Evolutionary conservation across 768 basidiomycete genomes (phyloP), one percentile per base, ranked within the genome.

Genomic region (Rhodosporidiobolus odoratus): DNA sequence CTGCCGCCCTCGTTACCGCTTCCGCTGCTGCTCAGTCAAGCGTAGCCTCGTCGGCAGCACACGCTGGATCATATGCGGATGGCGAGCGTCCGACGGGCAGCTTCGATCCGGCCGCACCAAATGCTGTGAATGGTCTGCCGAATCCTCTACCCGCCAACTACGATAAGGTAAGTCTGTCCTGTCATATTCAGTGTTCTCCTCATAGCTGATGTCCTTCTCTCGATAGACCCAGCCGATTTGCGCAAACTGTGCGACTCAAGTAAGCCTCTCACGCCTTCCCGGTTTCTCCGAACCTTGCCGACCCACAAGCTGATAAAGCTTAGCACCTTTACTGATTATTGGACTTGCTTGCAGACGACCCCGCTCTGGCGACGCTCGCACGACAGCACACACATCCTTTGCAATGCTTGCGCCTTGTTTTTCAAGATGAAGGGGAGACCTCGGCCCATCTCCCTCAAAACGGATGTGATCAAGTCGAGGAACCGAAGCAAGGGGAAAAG

Each of bases 351-450:
- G 21, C 69, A 77, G 75, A 77, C 77, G 10, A 77, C 77, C 9
- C 75, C 77, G 3, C 74, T 77, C 12, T 77, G 77, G 77, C 69
- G 77, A 15, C 71, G 77, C 30, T 75, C 73, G 37, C 72, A 75
- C 57, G 74, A 75, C 57, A 66, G 63, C 53, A 75, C 75, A 16
- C 72, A 75, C 50, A 73, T 76, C 47, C 72, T 77, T n/a, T 77
- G 77, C 74, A 77, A 77, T 40, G 77, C 77, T 21, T 77, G 77
- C 61, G 75, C 74, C 16, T 68, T 77, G n/a, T 76, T 76, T 66
- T 71, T 73, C 61, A 77, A 77, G 64, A 76, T 76, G 75, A 77
- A 77, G 37, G 77, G 74, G 15, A 65, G 67, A 15, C 74, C 77
- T 5, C 74, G 77, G 27, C 77, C 77, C 6, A 75, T 78, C 65